These are phyloP conservation scores for Penicillium samsonianum DNA, from an alignment of 495 filamentous ascomycete species.

Conservation along the genomic window DNA sequence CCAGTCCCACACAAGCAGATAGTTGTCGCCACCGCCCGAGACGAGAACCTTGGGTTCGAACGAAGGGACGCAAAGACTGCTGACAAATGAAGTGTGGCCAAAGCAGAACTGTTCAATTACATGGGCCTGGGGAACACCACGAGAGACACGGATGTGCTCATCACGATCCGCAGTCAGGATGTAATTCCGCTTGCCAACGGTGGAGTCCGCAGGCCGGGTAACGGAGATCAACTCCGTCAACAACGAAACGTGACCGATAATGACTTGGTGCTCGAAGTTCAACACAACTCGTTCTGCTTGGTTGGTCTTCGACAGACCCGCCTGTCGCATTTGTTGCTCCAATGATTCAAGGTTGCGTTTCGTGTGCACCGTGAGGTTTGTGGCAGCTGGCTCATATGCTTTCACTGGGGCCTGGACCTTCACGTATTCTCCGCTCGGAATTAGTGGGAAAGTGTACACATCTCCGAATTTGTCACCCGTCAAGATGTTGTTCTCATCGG, in stretches of 20 bases:
- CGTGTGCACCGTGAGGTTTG: conserved; percentile 78
- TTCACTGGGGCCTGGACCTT: conserved; percentile 27
- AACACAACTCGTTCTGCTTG: conserved; percentile 44
- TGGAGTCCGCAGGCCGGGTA: conserved; percentile 28
- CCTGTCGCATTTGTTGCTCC: conserved; percentile 64
- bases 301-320: conserved; percentile 30
- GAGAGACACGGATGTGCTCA: conserved; percentile 93
- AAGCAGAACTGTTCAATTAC: conserved; percentile 88
- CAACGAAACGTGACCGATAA: conserved; percentile 94
- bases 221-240: conserved; percentile 71
- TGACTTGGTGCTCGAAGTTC: conserved; percentile 67
- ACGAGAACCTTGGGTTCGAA: conserved; percentile 61
- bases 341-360: conserved; percentile 73
- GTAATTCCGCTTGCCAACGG: conserved; percentile 53
- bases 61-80: conserved; percentile 64
- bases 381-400: conserved; percentile 60
- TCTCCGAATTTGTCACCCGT: conserved; percentile 94
- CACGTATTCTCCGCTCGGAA: conserved; percentile 47
- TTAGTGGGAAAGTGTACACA: conserved; percentile 83
- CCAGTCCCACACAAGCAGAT: conserved; percentile 86
- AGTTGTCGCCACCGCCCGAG: conserved; percentile 83
- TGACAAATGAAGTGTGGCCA: conserved; percentile 82
- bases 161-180: conserved; percentile 91
- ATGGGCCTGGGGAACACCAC: conserved; percentile 78
- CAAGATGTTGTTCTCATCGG: conserved; percentile 69